phyloP scores from a whole-genome alignment of 1,139 yeast species.

The Diutina pseudorugosa region DNA sequence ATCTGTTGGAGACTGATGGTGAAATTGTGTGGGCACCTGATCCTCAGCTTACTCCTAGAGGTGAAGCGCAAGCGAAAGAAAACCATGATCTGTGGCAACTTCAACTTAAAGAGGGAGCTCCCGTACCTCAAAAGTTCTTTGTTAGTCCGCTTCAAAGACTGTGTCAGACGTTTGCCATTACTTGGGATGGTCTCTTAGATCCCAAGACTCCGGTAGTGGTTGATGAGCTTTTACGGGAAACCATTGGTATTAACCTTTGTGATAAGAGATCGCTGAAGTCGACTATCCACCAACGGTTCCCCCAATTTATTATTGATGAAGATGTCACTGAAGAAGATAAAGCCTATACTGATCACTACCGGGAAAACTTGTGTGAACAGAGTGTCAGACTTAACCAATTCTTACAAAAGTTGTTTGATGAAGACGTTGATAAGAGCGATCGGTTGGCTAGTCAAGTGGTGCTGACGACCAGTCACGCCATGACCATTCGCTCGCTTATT shows the following conservation, averaged over 20 bases:
- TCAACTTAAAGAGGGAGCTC: conserved; percentile 20
- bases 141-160: conserved; percentile 16
- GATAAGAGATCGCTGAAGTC: conserved; percentile 17
- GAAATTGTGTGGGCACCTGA: conserved; percentile 18
- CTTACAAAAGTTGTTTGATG: conserved; percentile 36
- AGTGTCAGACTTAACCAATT: conserved; percentile 36
- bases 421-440: conserved; percentile 14
- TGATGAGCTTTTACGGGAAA: conserved; percentile 9
- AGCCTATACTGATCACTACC: conserved; percentile 21
- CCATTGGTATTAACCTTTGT: conserved; percentile 13
- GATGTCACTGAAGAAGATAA: conserved; percentile 38
- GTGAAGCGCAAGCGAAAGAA: not conserved
- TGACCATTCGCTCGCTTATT: conserved; percentile 42
- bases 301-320: conserved; percentile 15
- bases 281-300: conserved; percentile 24
- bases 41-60: conserved; percentile 5
- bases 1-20: conserved; percentile 18
- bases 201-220: not conserved
- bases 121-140: conserved; percentile 17
- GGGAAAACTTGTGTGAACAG: conserved; percentile 39
- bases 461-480: conserved; percentile 51
- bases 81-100: conserved; percentile 11
- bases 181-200: conserved; percentile 12
- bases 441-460: conserved; percentile 13
- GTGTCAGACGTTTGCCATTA: conserved; percentile 12